Evolutionary conservation across 1,139 yeast species (phyloP).

Genomic region (Suhomyces anneliseae): DNA sequence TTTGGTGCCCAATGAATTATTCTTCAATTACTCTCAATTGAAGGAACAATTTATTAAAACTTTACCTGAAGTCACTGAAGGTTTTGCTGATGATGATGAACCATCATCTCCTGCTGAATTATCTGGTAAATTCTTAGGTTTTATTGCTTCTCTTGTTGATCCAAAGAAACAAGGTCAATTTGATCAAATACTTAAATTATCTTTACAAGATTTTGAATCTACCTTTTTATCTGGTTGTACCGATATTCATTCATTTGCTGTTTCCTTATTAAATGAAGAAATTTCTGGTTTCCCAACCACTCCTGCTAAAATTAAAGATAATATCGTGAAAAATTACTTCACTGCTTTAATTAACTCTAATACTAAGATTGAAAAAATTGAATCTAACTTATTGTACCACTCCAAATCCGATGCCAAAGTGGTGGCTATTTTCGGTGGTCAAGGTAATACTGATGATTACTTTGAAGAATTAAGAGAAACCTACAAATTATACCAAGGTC

Average conservation of each 20-base stretch:
- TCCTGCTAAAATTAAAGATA: slow-evolving; percentile 63
- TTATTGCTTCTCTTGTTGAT: slow-evolving; percentile 59
- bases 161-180: slow-evolving; percentile 47
- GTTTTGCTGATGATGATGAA: slow-evolving; percentile 82
- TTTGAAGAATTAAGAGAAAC: slow-evolving; percentile 93
- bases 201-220: slow-evolving; percentile 80
- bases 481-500: slow-evolving; percentile 71
- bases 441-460: slow-evolving; percentile 97
- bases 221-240: slow-evolving; percentile 56
- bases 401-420: slow-evolving; percentile 52
- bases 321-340: slow-evolving; percentile 68
- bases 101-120: slow-evolving; percentile 88
- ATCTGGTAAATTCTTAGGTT: slow-evolving; percentile 81
- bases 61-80: slow-evolving; percentile 81
- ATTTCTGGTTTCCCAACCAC: slow-evolving; percentile 59
- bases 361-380: slow-evolving; percentile 24
- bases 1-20: slow-evolving; percentile 79
- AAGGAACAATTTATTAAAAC: slow-evolving; percentile 80
- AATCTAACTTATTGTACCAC: slow-evolving; percentile 53
- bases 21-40: slow-evolving; percentile 81
- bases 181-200: slow-evolving; percentile 66
- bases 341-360: slow-evolving; percentile 59
- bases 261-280: slow-evolving; percentile 53
- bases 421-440: slow-evolving; percentile 95
- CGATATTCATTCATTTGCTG: slow-evolving; percentile 90